A percentile compares a stretch with the other conserved stretches of the same genome.
Evolutionary conservation across 345 rosid genomes (phyloP).

Genomic region (Boechera stricta): DNA sequence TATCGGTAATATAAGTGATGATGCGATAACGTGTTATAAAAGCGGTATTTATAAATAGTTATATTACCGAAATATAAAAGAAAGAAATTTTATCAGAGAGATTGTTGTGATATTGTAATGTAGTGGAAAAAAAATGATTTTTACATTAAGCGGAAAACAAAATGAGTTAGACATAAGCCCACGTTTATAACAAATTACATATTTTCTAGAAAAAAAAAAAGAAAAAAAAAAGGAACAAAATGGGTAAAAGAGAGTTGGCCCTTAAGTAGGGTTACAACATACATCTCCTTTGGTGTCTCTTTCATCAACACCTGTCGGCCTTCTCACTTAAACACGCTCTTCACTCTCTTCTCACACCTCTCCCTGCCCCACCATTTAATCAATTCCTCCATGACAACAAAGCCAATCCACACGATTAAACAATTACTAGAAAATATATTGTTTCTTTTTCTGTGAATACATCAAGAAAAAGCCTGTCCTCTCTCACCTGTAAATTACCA

Average conservation of each 20-base stretch:
- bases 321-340: constrained; percentile 46
- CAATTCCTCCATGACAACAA: background rate
- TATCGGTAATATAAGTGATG: too few species aligned
- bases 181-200: too few species aligned
- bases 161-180: too few species aligned
- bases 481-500: constrained; percentile 24
- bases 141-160: too few species aligned
- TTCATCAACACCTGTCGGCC: constrained; percentile 42
- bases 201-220: background rate
- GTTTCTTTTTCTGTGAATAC: background rate
- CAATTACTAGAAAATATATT: background rate
- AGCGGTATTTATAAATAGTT: too few species aligned
- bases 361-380: constrained; percentile 14
- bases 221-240: background rate
- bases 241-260: constrained; percentile 19
- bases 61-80: too few species aligned
- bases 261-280: constrained; percentile 36
- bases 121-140: too few species aligned
- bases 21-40: too few species aligned
- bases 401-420: background rate
- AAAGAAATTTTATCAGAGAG: too few species aligned
- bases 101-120: too few species aligned
- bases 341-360: constrained; percentile 39
- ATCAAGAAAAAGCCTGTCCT: constrained; percentile 5
- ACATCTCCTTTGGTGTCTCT: constrained; percentile 38